Conservation (phyloP, 116 monocot genomes). For the Dioscorea cayenensis region DNA sequence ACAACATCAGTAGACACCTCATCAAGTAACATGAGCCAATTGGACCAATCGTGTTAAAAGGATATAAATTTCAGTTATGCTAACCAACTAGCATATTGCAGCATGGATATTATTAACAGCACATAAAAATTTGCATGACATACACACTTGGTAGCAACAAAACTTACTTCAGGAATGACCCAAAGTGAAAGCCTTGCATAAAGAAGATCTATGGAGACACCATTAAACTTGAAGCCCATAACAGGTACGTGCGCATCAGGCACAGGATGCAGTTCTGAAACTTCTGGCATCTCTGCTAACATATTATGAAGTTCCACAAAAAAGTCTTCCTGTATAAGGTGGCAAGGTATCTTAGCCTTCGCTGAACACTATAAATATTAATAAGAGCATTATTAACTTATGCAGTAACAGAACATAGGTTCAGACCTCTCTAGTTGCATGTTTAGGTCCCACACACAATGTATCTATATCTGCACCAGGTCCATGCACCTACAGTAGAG, state of each 20-base stretch:
- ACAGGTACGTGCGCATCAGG: constrained; percentile 98
- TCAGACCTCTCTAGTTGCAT: constrained; percentile 85
- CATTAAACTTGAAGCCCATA: constrained; percentile 77
- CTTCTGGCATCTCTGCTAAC: constrained; percentile 84
- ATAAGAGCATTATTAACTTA: not conserved
- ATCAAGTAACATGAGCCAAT: not conserved
- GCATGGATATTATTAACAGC: not conserved
- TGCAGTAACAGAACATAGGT: not conserved
- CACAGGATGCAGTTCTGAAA: constrained; percentile 85
- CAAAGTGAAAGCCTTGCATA: constrained; percentile 81
- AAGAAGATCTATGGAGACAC: constrained; percentile 95
- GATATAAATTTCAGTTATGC: no score
- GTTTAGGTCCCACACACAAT: constrained; percentile 87
- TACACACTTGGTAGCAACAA: not conserved
- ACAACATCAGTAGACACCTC: not conserved
- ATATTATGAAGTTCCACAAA: constrained; percentile 73
- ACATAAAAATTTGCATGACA: not conserved
- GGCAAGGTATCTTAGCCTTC: not conserved
- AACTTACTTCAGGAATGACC: constrained; percentile 87
- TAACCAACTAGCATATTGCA: not conserved
- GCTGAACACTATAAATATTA: not conserved
- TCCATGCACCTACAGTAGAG: constrained; percentile 71
- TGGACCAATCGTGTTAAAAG: no score
- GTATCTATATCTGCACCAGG: constrained; percentile 99
- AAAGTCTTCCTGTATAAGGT: constrained; percentile 75